phyloP scores from a whole-genome alignment of 257 asterid species.

The Solanum medicagineum region DNA sequence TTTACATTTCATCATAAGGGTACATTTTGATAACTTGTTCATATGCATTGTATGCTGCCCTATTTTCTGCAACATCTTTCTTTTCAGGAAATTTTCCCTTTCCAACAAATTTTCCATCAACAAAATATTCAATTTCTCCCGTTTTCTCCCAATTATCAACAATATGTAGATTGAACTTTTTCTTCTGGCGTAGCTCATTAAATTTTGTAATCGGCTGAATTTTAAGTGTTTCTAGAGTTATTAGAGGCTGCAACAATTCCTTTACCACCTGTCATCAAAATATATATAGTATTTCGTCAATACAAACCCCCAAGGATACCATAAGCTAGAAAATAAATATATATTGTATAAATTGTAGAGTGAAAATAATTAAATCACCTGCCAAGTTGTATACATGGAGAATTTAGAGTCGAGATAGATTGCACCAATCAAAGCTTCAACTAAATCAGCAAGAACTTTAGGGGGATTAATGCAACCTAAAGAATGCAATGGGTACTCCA shows the following conservation, averaged over 20 bases:
- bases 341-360: background rate
- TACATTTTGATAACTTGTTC: background rate
- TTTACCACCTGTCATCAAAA: constrained; percentile 12
- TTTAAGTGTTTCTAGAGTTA: constrained; percentile 15
- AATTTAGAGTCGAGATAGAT: constrained; percentile 19
- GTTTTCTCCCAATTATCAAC: constrained; percentile 25
- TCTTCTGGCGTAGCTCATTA: constrained; percentile 25
- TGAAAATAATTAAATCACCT: constrained; percentile 10
- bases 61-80: constrained; percentile 17
- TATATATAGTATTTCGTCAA: background rate
- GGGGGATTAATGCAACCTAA: constrained; percentile 37
- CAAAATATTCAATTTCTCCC: constrained; percentile 18
- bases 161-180: background rate
- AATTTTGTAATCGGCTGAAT: constrained; percentile 28
- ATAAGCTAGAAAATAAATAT: background rate
- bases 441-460: constrained; percentile 41
- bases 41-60: constrained; percentile 35
- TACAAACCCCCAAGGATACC: background rate
- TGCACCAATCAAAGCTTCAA: constrained; percentile 51
- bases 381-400: constrained; percentile 21
- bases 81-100: constrained; percentile 17
- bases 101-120: constrained; percentile 11
- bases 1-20: background rate
- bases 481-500: constrained; percentile 38
- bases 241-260: constrained; percentile 25